Percentiles rank a stretch among this genome's conserved stretches.
Evolutionary conservation across 1,284 basidiomycete species (phyloP).

Genomic region (Gomphus bonarii): DNA sequence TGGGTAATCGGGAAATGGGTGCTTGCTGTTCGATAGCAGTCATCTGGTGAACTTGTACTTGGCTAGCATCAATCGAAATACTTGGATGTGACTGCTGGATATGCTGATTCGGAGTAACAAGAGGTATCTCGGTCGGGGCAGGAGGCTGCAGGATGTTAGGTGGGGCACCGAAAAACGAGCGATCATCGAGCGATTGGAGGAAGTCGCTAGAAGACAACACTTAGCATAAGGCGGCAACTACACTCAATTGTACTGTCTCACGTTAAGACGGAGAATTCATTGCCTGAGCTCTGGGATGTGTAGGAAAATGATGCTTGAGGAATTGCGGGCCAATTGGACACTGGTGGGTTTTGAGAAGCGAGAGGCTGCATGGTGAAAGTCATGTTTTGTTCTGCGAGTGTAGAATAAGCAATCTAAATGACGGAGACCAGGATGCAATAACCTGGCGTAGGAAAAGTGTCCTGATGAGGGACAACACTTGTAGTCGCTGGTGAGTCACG

Average conservation of each 20-base stretch:
- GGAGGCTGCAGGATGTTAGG: conserved; percentile 38
- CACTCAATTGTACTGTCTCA: conserved; percentile 26
- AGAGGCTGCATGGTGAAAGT: conserved; percentile 24
- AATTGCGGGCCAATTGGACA: conserved; percentile 41
- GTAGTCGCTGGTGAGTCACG: conserved; percentile 15
- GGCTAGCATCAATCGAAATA: not conserved
- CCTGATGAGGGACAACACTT: conserved; percentile 20
- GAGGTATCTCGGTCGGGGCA: conserved; percentile 35
- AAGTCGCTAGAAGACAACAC: conserved; percentile 50
- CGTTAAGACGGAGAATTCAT: conserved; percentile 76
- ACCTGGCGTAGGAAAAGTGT: conserved; percentile 5
- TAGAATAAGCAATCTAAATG: not conserved
- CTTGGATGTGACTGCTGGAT: conserved; percentile 10
- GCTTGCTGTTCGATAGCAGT: conserved; percentile 11
- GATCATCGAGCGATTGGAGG: conserved; percentile 67
- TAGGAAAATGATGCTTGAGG: conserved; percentile 46
- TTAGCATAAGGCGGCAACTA: not conserved
- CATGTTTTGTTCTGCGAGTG: not conserved
- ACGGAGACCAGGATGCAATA: not conserved
- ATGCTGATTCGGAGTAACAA: not conserved
- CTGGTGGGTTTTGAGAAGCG: conserved; percentile 21
- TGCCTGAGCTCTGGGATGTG: conserved; percentile 60
- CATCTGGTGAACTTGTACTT: conserved; percentile 1
- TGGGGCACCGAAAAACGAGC: conserved; percentile 52
- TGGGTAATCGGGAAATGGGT: conserved; percentile 15